Base-by-base conservation (phyloP, 805 yeast species). In the Yarrowia deformans region DNA sequence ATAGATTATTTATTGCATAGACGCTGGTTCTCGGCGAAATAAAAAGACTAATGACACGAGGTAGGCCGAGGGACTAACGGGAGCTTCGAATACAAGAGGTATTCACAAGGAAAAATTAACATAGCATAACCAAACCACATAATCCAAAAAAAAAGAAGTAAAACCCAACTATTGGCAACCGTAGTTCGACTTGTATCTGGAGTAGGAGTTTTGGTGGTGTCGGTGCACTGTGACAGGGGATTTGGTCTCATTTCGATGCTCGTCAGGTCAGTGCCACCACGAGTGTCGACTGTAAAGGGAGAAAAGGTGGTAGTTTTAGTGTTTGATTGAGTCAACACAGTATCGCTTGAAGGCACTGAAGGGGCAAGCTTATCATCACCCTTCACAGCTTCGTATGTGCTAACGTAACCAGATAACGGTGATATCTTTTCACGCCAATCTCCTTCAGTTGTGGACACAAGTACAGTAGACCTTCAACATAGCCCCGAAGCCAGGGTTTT, bases 1-100 rank as follows among this genome's bases (percentile, higher is more conserved):
- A 86, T 69, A 87, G 77, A 79, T 37, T 63, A 63, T 63, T 63
- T 63, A 63, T 63, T 63, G 66, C 66, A 60, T 60, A 60, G 66
- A 60, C 66, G 66, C 66, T 60, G 52, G 50, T 60, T 60, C 66
- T 34, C 52, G 50, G 66, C 66, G 66, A 58, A 54, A 42, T 45
- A 58, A 58, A 58, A 42, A 58, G 43, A 58, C 66, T 58, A 60
- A 60, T 60, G 50, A 60, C 9, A 42, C 35, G 63, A 56, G 63
- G 48, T 16, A 29, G 9, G 48, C 61, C 37, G 19, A 40, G 19
- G 48, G 37, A 56, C 63, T 40, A 56, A 56, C 63, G 48, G 63
- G 32, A 40, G 61, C 48, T 39, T 40, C 61, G 29, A 19, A 16
- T 54, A 8, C 16, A 32, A 32, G 60, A 37, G 37, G 45, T 37